Conservation (phyloP, 306 rosid genomes). For the Cucurbita ficifolia region DNA sequence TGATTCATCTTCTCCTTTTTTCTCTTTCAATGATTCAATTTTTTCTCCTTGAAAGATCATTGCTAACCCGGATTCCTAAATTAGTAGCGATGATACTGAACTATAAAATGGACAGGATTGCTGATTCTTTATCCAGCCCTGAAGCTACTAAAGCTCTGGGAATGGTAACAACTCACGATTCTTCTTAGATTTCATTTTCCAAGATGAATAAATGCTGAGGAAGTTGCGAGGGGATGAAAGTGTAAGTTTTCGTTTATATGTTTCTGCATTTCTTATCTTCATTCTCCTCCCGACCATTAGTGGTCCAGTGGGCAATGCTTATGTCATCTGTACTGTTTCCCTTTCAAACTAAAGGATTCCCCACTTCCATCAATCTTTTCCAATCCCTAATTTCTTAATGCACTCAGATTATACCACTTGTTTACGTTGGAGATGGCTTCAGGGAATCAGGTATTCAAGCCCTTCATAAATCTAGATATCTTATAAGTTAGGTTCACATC, state of each 20-base stretch:
- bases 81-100: constrained; percentile 2
- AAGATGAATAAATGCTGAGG: neutral
- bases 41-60: constrained; percentile 9
- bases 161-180: neutral
- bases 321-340: constrained; percentile 54
- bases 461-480: neutral
- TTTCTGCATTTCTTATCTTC: constrained; percentile 9
- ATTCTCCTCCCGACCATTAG: constrained; percentile 46
- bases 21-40: constrained; percentile 7
- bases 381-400: constrained; percentile 1
- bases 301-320: constrained; percentile 51
- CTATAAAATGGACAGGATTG: neutral
- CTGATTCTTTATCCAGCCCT: neutral
- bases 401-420: neutral
- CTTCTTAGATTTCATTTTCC: neutral
- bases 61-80: constrained; percentile 10
- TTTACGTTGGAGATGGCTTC: neutral
- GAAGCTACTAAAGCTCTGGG: neutral
- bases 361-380: constrained; percentile 37
- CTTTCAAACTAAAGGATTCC: constrained; percentile 62
- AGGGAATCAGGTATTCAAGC: neutral
- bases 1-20: constrained; percentile 17
- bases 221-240: neutral
- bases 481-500: neutral
- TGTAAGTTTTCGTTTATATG: constrained; percentile 16